Conservation (phyloP, 2,329 filamentous ascomycete species). For the Tothia fuscella region DNA sequence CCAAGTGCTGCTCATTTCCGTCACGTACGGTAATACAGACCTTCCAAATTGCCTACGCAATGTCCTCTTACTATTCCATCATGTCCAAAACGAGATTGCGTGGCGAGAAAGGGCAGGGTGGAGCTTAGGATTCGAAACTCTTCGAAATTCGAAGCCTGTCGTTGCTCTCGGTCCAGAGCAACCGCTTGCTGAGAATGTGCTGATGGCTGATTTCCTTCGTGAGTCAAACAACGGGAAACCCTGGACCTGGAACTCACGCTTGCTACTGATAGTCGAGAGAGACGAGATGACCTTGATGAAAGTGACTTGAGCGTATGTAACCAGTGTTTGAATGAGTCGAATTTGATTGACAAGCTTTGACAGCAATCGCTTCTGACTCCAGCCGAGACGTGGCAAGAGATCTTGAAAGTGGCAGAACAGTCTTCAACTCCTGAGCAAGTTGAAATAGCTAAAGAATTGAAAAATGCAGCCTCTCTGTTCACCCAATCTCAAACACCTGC, state of each 20-base stretch:
- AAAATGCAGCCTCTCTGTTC: too few species aligned
- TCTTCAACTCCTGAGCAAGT: too few species aligned
- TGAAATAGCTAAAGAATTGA: constrained; percentile 24
- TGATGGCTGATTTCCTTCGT: constrained; percentile 37
- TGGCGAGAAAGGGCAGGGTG: constrained; percentile 65
- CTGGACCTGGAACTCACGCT: too few species aligned
- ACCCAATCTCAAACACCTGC: constrained; percentile 61
- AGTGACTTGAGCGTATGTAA: too few species aligned
- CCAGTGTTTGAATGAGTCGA: constrained; percentile 36
- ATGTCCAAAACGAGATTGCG: constrained; percentile 75
- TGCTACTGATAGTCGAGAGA: too few species aligned
- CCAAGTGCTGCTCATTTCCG: constrained; percentile 71
- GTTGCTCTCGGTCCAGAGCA: constrained; percentile 78
- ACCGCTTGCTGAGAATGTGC: constrained; percentile 68
- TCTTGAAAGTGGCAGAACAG: too few species aligned
- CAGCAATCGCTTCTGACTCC: constrained; percentile 11
- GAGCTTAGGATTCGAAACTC: constrained; percentile 57
- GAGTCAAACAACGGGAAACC: too few species aligned
- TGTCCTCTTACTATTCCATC: constrained; percentile 79
- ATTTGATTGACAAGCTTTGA: constrained; percentile 34
- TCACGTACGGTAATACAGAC: constrained; percentile 90
- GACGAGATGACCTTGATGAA: too few species aligned
- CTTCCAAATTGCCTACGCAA: constrained; percentile 81
- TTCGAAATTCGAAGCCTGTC: constrained; percentile 64
- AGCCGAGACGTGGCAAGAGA: not conserved